phyloP scores from a whole-genome alignment of 139 green algal genomes.

The Chlamydomonas applanata region DNA sequence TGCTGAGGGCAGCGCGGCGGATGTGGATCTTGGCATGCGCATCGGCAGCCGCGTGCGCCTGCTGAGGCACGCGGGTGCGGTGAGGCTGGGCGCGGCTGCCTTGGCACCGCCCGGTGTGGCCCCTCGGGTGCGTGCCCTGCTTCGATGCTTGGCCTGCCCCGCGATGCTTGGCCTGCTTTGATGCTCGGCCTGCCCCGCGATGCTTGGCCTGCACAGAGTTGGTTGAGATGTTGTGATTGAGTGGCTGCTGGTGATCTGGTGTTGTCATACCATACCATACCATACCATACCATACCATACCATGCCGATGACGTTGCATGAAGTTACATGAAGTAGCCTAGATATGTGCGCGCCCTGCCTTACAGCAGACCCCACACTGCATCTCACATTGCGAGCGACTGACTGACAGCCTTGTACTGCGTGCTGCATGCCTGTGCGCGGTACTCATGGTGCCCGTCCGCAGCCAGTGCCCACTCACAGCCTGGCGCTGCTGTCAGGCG shows the following conservation, averaged over 20 bases:
- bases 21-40: constrained; percentile 43
- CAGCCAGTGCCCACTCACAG: constrained; percentile 1
- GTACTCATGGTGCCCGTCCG: constrained; percentile 10
- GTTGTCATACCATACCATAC: background rate
- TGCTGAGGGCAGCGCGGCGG: constrained; percentile 20
- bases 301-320: too few species aligned
- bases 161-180: background rate
- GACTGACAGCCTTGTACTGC: background rate
- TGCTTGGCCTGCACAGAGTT: too few species aligned
- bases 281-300: too few species aligned
- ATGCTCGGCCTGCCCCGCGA: background rate
- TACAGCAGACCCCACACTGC: too few species aligned
- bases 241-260: background rate
- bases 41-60: constrained; percentile 46
- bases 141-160: background rate
- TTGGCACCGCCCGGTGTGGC: background rate
- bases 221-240: background rate
- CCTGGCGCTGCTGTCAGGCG: too few species aligned
- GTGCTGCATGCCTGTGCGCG: background rate
- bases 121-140: background rate
- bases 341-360: too few species aligned
- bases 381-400: too few species aligned
- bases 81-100: constrained; percentile 32
- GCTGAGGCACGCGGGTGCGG: constrained; percentile 18
- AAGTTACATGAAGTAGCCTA: too few species aligned